Evolutionary conservation across 2,329 filamentous ascomycete genomes (phyloP), one percentile per base, ranked within the genome.

Genomic region (Colletotrichum sp.): DNA sequence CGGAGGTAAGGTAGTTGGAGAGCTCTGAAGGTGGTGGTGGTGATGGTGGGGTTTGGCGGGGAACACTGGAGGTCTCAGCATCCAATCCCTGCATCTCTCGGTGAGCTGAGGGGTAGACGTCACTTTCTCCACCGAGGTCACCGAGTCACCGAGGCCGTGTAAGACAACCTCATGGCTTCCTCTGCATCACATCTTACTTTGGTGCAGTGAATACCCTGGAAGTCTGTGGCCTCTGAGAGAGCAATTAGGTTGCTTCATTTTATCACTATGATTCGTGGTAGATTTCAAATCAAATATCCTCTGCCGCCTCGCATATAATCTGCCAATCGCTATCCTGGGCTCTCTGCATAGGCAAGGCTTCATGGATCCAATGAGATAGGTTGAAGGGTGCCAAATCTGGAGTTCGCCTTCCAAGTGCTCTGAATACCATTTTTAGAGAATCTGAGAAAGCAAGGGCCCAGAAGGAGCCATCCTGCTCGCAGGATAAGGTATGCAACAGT

Each of bases 1-100:
- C 72, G 62, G 69, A 72, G 69, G 72, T 72, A 21, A 52, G 44
- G n/a, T 52, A 55, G 57, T 52, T 65, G 64, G 65, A 69, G 71
- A 74, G 71, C 74, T 74, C 57, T 65, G 16, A 16, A 57, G 7
- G 52, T 66, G 63, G 59, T 62, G 55, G 69, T 67, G 57, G 26
- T 74, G 59, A 74, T 74, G 74, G 74, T 74, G 74, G 74, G 74
- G 74, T 76, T 75, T 73, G 74, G 65, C 65, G 74, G 74, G 74
- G 65, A 76, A 60, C 60, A 62, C 32, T 60, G 16, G 55, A 24
- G n/a, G 62, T 67, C 62, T 72, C 39, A 52, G 72, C 30, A 24
- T 55, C 32, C 30, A 13, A 72, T n/a, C 72, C 69, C 69, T 75
- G 69, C 55, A 67, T 62, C 36, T 57, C 62, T 75, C 62, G 72